phyloP scores from a whole-genome alignment of 139 green algal species.

The Tetraselmis striata region DNA sequence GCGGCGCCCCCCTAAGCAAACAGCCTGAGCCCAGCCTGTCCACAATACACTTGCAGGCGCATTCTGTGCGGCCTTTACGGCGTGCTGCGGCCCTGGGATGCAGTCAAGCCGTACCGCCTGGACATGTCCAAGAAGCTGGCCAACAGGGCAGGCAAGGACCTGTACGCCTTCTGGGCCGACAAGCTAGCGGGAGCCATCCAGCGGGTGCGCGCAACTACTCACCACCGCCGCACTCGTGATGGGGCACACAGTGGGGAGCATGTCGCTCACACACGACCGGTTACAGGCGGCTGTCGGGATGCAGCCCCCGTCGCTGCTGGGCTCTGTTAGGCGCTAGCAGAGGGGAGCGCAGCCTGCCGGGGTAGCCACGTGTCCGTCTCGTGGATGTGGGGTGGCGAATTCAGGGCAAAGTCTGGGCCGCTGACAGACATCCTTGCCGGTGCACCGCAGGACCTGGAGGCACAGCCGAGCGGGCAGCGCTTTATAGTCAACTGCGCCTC shows the following conservation, averaged over 20 bases:
- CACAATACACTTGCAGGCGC: neutral
- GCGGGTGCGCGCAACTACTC: too few relatives aligned
- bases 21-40: too few relatives aligned
- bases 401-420: neutral
- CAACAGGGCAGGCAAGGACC: slow-evolving; percentile 4
- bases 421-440: neutral
- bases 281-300: too few relatives aligned
- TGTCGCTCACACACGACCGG: neutral
- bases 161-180: slow-evolving; percentile 30
- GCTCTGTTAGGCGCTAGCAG: too few relatives aligned
- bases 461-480: neutral
- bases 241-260: neutral
- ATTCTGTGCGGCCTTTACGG: slow-evolving; percentile 32
- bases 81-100: slow-evolving; percentile 23
- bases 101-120: slow-evolving; percentile 28
- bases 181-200: slow-evolving; percentile 8
- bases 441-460: neutral
- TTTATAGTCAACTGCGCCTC: slow-evolving; percentile 22
- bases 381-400: neutral
- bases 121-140: slow-evolving; percentile 17
- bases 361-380: neutral
- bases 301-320: too few relatives aligned
- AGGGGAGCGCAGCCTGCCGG: too few relatives aligned
- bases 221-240: neutral
- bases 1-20: too few relatives aligned